Percentiles rank a stretch among this genome's conserved stretches.
Evolutionary conservation across 805 yeast species (phyloP).

Genomic region (Metschnikowia anglica): DNA sequence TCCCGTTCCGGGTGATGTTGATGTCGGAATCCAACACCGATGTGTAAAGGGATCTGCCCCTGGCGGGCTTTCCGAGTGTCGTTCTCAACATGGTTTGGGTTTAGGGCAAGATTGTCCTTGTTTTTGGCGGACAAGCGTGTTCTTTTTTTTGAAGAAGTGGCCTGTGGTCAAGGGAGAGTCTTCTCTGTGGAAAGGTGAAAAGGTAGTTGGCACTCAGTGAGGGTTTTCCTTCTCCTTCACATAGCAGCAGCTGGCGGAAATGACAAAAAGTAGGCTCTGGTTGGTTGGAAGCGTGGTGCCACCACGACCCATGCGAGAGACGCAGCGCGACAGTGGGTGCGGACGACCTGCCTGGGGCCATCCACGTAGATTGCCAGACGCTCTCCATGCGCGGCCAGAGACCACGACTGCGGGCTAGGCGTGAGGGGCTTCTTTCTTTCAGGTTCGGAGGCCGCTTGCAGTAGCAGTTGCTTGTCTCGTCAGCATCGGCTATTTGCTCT

Average conservation of each 20-base stretch:
- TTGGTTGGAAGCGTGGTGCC: conserved; percentile 17
- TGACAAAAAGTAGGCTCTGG: conserved; percentile 23
- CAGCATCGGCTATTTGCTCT: too few species aligned
- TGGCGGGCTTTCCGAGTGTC: conserved; percentile 15
- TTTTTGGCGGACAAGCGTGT: background rate
- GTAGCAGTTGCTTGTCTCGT: too few species aligned
- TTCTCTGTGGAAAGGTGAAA: background rate
- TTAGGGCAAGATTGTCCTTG: background rate
- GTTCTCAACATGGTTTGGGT: conserved; percentile 29
- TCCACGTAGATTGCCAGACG: too few species aligned
- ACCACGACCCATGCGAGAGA: conserved; percentile 5
- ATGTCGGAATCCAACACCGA: conserved; percentile 54
- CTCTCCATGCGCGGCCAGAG: too few species aligned
- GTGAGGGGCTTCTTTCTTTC: too few species aligned
- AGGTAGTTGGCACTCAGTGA: background rate
- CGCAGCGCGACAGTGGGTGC: background rate
- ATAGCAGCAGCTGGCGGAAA: background rate
- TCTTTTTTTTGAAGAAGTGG: too few species aligned
- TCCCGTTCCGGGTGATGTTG: conserved; percentile 72
- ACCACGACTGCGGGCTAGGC: too few species aligned
- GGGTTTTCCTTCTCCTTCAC: too few species aligned
- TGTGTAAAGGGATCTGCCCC: conserved; percentile 37
- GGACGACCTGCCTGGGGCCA: too few species aligned
- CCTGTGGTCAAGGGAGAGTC: background rate
- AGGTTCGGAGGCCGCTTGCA: too few species aligned